A percentile compares a stretch with the other conserved stretches of the same genome.
Evolutionary conservation across 345 rosid genomes (phyloP).

Genomic region (Ailanthus altissimus): DNA sequence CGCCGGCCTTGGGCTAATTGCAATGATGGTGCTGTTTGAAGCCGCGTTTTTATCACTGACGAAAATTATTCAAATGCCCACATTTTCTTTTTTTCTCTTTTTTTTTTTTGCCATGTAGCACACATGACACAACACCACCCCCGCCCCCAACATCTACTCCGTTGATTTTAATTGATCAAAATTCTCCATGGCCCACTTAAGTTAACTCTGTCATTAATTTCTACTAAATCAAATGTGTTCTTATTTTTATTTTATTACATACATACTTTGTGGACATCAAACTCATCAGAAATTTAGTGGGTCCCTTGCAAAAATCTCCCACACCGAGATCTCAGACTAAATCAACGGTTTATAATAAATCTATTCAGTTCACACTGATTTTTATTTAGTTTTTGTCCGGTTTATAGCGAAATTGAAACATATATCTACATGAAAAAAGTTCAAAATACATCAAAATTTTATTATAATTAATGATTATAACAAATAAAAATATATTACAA

Average conservation of each 20-base stretch:
- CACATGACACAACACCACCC: background rate
- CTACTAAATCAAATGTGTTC: background rate
- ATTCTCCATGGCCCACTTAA: background rate
- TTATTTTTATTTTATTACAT: too few relatives aligned
- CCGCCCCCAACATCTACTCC: background rate
- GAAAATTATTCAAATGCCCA: background rate
- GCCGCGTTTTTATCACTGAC: conserved; percentile 10
- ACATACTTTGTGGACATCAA: conserved; percentile 2
- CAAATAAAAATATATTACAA: too few relatives aligned
- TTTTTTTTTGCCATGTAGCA: background rate
- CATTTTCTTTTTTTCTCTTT: background rate
- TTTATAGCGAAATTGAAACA: too few relatives aligned
- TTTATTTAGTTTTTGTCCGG: too few relatives aligned
- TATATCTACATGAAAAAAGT: too few relatives aligned
- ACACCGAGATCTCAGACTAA: background rate
- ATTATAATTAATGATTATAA: too few relatives aligned
- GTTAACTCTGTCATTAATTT: too few relatives aligned
- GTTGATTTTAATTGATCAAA: background rate
- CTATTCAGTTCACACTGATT: too few relatives aligned
- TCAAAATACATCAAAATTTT: too few relatives aligned
- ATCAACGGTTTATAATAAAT: conserved; percentile 18
- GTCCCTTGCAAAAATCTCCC: background rate
- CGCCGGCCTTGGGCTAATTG: conserved; percentile 10
- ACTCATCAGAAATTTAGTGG: conserved; percentile 32
- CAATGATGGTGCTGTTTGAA: background rate